Conservation (phyloP, 2,329 filamentous ascomycete species). For the Fusarium armeniacum region DNA sequence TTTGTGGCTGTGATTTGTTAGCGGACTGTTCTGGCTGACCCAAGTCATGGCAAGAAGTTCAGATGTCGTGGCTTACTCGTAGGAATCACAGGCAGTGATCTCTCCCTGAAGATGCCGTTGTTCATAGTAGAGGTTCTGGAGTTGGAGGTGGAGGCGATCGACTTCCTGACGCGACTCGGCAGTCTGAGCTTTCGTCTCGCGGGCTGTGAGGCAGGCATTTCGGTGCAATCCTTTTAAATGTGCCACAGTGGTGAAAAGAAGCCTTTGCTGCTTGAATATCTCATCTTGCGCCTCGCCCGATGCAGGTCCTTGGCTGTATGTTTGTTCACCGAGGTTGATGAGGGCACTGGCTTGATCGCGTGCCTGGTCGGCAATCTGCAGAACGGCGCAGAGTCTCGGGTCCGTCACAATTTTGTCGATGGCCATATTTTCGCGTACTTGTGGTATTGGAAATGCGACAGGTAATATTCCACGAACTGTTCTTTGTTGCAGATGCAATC, state of each 20-base stretch:
- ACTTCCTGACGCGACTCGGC: constrained; percentile 91
- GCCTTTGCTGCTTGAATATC: constrained; percentile 82
- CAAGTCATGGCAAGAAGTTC: background rate
- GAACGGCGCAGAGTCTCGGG: constrained; percentile 72
- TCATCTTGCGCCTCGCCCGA: constrained; percentile 67
- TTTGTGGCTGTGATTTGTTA: constrained; percentile 74
- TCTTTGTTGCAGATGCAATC: constrained; percentile 1
- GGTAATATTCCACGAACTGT: background rate
- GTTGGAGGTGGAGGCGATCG: constrained; percentile 88
- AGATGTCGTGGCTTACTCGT: constrained; percentile 75
- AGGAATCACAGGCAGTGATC: constrained; percentile 90
- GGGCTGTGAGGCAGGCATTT: constrained; percentile 81
- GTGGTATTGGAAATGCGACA: background rate
- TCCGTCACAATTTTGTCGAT: constrained; percentile 59
- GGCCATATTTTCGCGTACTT: constrained; percentile 51
- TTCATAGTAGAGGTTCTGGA: constrained; percentile 98
- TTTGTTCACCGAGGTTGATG: constrained; percentile 66
- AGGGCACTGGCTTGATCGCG: constrained; percentile 78
- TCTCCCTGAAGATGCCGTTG: constrained; percentile 91
- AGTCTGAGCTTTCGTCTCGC: constrained; percentile 88
- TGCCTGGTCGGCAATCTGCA: constrained; percentile 79
- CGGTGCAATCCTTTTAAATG: constrained; percentile 87
- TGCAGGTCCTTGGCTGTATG: constrained; percentile 57
- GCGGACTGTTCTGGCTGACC: background rate
- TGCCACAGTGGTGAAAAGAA: constrained; percentile 82